Conservation (phyloP, 352 stramenopile genomes). For the Pythium aquatile region DNA sequence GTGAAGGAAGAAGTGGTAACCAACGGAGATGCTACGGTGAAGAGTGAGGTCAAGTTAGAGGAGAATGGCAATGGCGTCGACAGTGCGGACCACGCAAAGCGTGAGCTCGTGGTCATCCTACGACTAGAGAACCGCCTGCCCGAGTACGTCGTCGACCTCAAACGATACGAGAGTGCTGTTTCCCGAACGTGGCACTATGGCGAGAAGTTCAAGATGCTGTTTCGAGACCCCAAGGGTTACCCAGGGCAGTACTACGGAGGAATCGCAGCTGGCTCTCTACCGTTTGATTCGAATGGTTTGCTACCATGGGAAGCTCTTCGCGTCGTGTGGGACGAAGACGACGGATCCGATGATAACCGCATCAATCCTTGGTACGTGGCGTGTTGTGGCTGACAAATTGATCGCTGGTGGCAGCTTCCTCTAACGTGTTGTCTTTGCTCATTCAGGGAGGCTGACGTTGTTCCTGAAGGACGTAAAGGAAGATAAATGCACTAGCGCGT, state of each 20-base stretch:
- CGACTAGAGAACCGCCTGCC: conserved; percentile 80
- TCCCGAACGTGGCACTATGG: conserved; percentile 55
- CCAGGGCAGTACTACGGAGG: conserved; percentile 73
- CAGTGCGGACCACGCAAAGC: conserved; percentile 10
- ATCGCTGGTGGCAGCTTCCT: neutral
- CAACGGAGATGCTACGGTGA: neutral
- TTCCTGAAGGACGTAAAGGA: conserved; percentile 23
- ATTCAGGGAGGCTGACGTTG: conserved; percentile 25
- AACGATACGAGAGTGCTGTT: conserved; percentile 63
- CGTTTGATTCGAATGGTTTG: conserved; percentile 55
- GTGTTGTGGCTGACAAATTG: neutral
- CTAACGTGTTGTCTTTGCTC: neutral
- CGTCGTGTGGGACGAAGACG: conserved; percentile 85
- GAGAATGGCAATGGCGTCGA: neutral
- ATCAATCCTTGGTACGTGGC: conserved; percentile 81
- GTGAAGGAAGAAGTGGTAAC: neutral
- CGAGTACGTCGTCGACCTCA: conserved; percentile 70
- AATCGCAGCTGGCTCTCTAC: conserved; percentile 61
- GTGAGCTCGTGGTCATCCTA: conserved; percentile 53
- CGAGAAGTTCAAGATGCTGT: conserved; percentile 79
- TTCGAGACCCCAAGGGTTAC: conserved; percentile 63
- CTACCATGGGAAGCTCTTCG: conserved; percentile 79
- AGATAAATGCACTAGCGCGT: conserved; percentile 10
- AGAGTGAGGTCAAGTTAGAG: neutral
- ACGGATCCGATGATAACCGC: conserved; percentile 74